These are phyloP conservation scores for Fusarium sp. DNA, from an alignment of 2,329 filamentous ascomycete genomes.

Conservation along the genomic window DNA sequence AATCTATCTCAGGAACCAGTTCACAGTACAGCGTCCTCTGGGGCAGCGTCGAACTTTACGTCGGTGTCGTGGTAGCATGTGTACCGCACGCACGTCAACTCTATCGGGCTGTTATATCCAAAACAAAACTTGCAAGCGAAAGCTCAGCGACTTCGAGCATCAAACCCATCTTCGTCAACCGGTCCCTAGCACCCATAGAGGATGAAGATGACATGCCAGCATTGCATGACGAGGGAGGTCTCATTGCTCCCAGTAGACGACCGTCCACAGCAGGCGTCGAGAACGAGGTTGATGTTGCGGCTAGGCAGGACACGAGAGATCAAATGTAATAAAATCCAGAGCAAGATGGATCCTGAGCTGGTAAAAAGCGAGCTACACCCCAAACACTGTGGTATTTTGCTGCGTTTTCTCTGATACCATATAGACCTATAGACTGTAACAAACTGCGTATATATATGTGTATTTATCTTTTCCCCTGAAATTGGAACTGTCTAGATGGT, in stretches of 20 bases:
- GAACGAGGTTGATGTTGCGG: neutral
- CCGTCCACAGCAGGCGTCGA: neutral
- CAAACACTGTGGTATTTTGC: too few species aligned
- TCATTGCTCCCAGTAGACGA: neutral
- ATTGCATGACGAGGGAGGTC: neutral
- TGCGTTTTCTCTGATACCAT: too few species aligned
- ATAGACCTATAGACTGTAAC: too few species aligned
- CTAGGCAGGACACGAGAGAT: neutral
- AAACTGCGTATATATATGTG: too few species aligned
- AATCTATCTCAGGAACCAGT: neutral
- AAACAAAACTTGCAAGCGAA: neutral
- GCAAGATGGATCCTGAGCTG: neutral
- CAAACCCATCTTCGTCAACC: neutral
- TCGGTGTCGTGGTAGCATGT: constrained; percentile 7
- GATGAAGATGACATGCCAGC: neutral
- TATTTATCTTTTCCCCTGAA: too few species aligned
- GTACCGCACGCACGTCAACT: constrained; percentile 1
- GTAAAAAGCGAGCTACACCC: too few species aligned
- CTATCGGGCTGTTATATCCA: accelerated
- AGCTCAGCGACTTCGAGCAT: neutral
- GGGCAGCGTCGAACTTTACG: constrained; percentile 7
- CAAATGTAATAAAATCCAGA: neutral
- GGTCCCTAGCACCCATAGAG: neutral
- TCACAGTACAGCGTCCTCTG: neutral
- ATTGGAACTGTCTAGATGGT: too few species aligned